Conservation (phyloP, 768 basidiomycete species). For the Amanita thiersii region DNA sequence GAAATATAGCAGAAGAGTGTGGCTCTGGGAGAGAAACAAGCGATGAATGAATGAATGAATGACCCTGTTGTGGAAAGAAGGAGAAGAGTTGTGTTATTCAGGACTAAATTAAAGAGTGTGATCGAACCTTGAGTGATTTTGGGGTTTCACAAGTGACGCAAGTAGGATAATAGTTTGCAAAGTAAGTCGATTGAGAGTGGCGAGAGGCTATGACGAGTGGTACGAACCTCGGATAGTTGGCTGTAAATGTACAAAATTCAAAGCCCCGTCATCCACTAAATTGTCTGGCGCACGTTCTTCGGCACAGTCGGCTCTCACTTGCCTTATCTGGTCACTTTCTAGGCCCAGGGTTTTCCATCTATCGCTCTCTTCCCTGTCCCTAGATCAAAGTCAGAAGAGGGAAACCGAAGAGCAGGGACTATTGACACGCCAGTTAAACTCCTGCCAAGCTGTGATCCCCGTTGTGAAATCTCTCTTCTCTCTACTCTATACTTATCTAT, state of each 20-base stretch:
- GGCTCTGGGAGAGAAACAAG: background rate
- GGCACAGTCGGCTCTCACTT: conserved; percentile 20
- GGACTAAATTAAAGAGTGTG: background rate
- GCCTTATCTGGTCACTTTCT: no score
- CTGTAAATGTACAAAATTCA: conserved; percentile 9
- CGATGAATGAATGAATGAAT: background rate
- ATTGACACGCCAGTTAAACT: no score
- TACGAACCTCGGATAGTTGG: background rate
- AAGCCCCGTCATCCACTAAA: conserved; percentile 17
- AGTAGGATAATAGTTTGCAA: no score
- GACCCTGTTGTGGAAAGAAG: conserved; percentile 4
- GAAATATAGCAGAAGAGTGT: background rate
- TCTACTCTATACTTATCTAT: no score
- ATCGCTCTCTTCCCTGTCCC: no score
- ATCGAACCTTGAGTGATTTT: conserved; percentile 4
- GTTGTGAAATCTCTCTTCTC: no score
- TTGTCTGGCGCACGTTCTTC: conserved; percentile 46
- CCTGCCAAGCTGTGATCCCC: no score
- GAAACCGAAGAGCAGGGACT: no score
- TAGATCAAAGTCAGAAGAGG: no score
- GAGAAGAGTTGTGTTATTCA: background rate
- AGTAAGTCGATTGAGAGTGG: background rate
- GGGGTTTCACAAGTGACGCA: no score
- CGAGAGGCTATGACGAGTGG: background rate
- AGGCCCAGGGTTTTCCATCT: no score